These are phyloP conservation scores for Fusarium lateritium DNA, from an alignment of 2,329 filamentous ascomycete genomes.

Conservation along the genomic window DNA sequence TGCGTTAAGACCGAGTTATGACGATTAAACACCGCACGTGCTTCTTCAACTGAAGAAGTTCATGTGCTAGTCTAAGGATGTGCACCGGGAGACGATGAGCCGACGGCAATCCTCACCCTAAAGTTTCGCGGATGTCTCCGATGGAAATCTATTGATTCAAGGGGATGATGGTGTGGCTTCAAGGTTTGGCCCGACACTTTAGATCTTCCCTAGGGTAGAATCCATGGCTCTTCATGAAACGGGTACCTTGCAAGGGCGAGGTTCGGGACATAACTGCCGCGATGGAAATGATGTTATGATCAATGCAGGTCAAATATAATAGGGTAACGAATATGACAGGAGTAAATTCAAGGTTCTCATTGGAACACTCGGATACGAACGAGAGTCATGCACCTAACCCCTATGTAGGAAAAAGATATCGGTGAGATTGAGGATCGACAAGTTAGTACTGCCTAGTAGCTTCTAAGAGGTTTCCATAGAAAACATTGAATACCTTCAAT, in stretches of 20 bases:
- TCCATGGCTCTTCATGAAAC: neutral
- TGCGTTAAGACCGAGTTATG: constrained; percentile 2
- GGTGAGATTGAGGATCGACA: too few species aligned
- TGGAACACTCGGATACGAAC: too few species aligned
- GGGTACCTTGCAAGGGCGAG: neutral
- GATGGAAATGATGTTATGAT: neutral
- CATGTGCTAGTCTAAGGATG: constrained; percentile 7
- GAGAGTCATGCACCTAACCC: too few species aligned
- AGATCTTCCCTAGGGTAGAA: neutral
- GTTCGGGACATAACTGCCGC: constrained; percentile 8
- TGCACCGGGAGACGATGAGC: neutral
- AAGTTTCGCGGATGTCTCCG: constrained; percentile 17
- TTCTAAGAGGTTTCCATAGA: too few species aligned
- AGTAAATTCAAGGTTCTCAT: too few species aligned
- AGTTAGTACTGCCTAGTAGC: too few species aligned
- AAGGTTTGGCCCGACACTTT: constrained; percentile 22
- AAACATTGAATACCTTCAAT: too few species aligned
- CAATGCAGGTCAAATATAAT: neutral
- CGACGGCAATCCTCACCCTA: neutral
- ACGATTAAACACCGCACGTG: constrained; percentile 14
- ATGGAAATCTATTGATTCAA: constrained; percentile 23
- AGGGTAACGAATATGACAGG: neutral
- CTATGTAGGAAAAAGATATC: too few species aligned
- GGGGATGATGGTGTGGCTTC: constrained; percentile 10
- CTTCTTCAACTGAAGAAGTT: constrained; percentile 11